Percentiles rank a stretch among this genome's conserved stretches.
phyloP scores from a whole-genome alignment of 257 asterid species.

The Eustoma russellianum region DNA sequence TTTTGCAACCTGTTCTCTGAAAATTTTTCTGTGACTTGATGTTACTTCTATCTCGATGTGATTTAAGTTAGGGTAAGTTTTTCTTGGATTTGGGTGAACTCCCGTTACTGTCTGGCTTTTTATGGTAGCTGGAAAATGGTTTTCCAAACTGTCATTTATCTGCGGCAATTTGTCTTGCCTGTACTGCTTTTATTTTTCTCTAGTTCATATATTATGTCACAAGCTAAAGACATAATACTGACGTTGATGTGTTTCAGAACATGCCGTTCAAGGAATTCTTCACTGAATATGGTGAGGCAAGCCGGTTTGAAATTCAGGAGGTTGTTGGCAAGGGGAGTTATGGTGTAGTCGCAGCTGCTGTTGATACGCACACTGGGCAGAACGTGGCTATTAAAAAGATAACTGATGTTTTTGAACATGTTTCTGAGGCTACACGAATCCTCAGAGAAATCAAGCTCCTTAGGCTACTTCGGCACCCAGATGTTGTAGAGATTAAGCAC shows the following conservation, averaged over 20 bases:
- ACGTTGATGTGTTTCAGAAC: slow-evolving; percentile 29
- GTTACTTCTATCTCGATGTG: too few species aligned
- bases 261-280: slow-evolving; percentile 82
- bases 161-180: not conserved
- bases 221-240: slow-evolving; percentile 9
- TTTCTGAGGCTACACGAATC: slow-evolving; percentile 92
- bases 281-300: slow-evolving; percentile 95
- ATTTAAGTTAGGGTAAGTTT: too few species aligned
- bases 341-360: slow-evolving; percentile 96
- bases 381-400: slow-evolving; percentile 95
- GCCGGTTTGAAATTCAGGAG: slow-evolving; percentile 77
- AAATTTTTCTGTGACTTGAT: too few species aligned
- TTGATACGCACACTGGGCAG: slow-evolving; percentile 93
- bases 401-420: slow-evolving; percentile 81
- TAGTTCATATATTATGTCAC: not conserved
- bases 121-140: not conserved
- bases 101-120: not conserved
- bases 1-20: too few species aligned
- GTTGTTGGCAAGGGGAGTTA: slow-evolving; percentile 98
- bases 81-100: too few species aligned
- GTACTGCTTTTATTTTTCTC: not conserved
- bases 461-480: slow-evolving; percentile 84
- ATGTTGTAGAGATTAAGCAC: slow-evolving; percentile 91
- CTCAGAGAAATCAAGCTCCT: slow-evolving; percentile 95
- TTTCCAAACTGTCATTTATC: not conserved